phyloP scores from a whole-genome alignment of 108 stramenopile species.

The Nannochloropsis oceanica region DNA sequence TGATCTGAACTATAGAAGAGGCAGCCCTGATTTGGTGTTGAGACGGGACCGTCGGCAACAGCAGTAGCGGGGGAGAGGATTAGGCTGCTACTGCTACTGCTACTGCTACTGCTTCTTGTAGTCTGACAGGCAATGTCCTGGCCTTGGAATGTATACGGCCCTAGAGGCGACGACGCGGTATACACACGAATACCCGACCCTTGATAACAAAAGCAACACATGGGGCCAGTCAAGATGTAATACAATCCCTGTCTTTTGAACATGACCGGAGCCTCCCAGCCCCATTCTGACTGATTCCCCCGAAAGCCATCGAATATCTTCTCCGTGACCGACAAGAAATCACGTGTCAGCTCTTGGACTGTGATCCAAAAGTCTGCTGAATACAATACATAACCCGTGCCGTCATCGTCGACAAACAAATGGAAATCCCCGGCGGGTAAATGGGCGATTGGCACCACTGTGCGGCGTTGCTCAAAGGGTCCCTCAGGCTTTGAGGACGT shows the following conservation, averaged over 20 bases:
- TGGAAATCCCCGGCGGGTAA: neutral
- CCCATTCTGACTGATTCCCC: neutral
- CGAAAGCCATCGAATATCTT: neutral
- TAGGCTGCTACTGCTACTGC: neutral
- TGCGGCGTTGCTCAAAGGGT: neutral
- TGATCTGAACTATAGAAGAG: neutral
- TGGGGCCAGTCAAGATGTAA: neutral
- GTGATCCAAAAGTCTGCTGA: neutral
- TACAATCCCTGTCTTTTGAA: neutral
- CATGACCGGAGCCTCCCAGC: neutral
- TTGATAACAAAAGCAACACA: neutral
- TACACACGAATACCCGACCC: neutral
- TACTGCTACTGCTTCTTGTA: neutral
- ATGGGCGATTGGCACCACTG: neutral
- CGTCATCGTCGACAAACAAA: neutral
- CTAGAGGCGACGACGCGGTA: neutral
- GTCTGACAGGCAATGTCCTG: neutral
- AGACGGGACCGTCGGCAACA: neutral
- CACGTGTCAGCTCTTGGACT: neutral
- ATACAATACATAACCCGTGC: neutral
- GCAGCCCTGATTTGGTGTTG: neutral
- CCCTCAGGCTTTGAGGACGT: neutral
- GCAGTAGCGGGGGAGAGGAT: neutral
- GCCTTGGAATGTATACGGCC: neutral
- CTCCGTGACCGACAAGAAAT: neutral